Base-by-base conservation (phyloP, 352 stramenopile species). In the Globisporangium takayamanum region DNA sequence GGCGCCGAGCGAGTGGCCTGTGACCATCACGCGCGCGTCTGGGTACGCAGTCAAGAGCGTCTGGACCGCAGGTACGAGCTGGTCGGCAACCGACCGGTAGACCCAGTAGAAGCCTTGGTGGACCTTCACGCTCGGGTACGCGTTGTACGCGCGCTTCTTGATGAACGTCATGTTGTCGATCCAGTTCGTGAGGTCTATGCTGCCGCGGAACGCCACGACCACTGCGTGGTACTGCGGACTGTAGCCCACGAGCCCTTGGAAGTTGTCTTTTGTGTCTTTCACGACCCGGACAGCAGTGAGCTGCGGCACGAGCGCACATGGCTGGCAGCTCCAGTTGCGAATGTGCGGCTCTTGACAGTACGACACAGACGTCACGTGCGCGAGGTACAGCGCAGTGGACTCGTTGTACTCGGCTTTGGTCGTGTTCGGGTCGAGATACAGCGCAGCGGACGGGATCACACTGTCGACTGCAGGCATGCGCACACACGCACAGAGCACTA, bases 101-200 rank as follows among this genome's bases (percentile, higher is more conserved):
- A 82, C 80, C 80, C 79, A 91, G 57, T 87, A 93, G 57, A 94
- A 94, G 5, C 85, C 85, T 28, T 82, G 50, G 66, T 94, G 85
- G 28, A 94, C 81, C 28, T 66, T 55, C 2, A 87, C 85, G 12
- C 69, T 57, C 1, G 83, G 85, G 52, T 78, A 87, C n/a, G 80
- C 25, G 2, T 49, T 39, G 64, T 92, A 94, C 36, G 76, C 75
- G 10, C 72, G 71, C 61, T 69, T 80, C 67, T 94, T 90, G 55
- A 88, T 60, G 51, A 93, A 90, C 12, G 83, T 89, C 58, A 94
- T 72, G 58, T 94, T 93, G 61, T 92, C 78, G 59, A 94, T 70
- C 85, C 85, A 94, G 59, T 94, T 94, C 10, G 53, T 69, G 41
- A 93, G 57, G 68, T 94, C 80, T 71, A 92, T 93, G 53, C 79